These are phyloP conservation scores for Aspergillus hancockii DNA, from an alignment of 495 filamentous ascomycete species.

Conservation along the genomic window DNA sequence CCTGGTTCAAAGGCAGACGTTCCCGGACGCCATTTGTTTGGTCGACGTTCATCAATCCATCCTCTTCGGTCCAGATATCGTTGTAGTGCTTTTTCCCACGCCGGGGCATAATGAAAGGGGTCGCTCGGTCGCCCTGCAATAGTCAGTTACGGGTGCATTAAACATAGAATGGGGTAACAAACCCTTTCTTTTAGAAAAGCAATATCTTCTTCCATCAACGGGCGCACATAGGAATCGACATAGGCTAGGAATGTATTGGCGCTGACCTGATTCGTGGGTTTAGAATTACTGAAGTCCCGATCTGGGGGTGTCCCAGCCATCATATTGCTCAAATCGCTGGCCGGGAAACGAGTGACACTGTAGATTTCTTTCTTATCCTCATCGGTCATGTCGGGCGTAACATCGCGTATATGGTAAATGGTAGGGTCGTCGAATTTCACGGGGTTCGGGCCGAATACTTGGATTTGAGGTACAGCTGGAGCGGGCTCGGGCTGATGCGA, in stretches of 20 bases:
- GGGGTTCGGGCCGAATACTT: conserved; percentile 89
- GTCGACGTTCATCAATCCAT: conserved; percentile 72
- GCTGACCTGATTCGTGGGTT: conserved; percentile 90
- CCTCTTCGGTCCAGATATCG: conserved; percentile 92
- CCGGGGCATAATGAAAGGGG: conserved; percentile 81
- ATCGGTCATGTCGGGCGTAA: conserved; percentile 71
- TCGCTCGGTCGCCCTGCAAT: conserved; percentile 71
- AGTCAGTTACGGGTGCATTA: conserved; percentile 16
- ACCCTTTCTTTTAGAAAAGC: conserved; percentile 86
- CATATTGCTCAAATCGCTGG: conserved; percentile 74
- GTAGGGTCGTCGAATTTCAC: conserved; percentile 91
- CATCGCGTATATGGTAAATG: conserved; percentile 84
- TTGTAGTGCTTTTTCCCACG: conserved; percentile 83
- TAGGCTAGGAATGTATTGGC: conserved; percentile 86
- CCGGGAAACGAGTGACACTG: conserved; percentile 80
- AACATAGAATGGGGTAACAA: conserved; percentile 17
- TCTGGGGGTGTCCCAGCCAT: conserved; percentile 89
- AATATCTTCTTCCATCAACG: conserved; percentile 90
- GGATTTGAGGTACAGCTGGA: conserved; percentile 68
- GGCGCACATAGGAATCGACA: conserved; percentile 87
- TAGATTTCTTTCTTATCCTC: conserved; percentile 84
- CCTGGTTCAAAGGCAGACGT: conserved; percentile 73
- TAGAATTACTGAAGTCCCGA: conserved; percentile 91
- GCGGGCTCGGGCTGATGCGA: conserved; percentile 77
- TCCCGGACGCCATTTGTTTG: conserved; percentile 56